Percentiles rank a stretch among this genome's conserved stretches.
phyloP scores from a whole-genome alignment of 306 rosid genomes.

The Abrus precatorius region DNA sequence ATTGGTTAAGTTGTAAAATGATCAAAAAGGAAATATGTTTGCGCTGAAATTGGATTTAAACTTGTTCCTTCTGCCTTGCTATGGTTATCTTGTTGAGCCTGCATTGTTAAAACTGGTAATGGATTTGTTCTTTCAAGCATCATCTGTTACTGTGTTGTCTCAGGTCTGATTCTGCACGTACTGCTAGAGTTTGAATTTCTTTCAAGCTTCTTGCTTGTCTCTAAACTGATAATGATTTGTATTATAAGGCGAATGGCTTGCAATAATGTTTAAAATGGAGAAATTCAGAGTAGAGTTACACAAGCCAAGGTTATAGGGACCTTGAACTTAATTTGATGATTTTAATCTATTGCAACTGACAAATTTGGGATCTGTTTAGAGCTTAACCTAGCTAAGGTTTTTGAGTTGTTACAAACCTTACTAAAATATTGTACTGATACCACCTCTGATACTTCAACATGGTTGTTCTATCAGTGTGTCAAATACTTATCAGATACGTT shows the following conservation, averaged over 20 bases:
- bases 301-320: neutral
- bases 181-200: constrained; percentile 17
- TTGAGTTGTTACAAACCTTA: constrained; percentile 7
- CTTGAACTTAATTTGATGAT: constrained; percentile 17
- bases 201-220: neutral
- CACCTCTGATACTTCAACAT: constrained; percentile 9
- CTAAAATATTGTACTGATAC: neutral
- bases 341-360: neutral
- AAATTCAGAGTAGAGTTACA: neutral
- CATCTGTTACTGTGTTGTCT: neutral
- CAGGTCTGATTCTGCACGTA: neutral
- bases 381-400: neutral
- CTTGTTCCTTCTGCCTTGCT: neutral
- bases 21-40: neutral
- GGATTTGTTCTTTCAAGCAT: constrained; percentile 2
- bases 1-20: neutral
- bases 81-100: neutral
- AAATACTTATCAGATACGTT: neutral
- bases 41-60: constrained; percentile 18
- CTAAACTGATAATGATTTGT: neutral
- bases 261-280: neutral
- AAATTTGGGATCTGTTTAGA: constrained; percentile 5
- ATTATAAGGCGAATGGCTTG: constrained; percentile 15
- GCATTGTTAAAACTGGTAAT: constrained; percentile 13
- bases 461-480: neutral